These are phyloP conservation scores for Pichia cactophila DNA, from an alignment of 1,139 yeast species.

Conservation along the genomic window DNA sequence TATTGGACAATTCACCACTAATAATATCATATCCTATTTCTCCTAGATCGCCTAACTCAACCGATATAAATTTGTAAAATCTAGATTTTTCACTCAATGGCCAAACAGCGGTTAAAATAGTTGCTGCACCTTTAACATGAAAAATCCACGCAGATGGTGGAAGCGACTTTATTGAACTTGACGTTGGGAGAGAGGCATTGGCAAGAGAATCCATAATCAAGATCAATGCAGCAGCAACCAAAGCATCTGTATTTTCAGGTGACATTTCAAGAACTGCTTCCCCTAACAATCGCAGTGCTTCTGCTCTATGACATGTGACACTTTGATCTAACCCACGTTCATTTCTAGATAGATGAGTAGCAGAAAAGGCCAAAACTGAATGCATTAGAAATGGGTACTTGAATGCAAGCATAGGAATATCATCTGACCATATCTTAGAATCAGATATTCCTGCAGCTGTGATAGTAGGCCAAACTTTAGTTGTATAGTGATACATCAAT, in stretches of 20 bases:
- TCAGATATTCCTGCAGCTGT: conserved; percentile 89
- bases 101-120: conserved; percentile 90
- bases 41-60: conserved; percentile 74
- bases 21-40: conserved; percentile 58
- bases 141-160: conserved; percentile 96
- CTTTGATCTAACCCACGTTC: conserved; percentile 74
- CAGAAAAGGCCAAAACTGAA: conserved; percentile 80
- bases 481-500: conserved; percentile 80
- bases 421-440: conserved; percentile 78
- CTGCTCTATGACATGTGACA: conserved; percentile 81
- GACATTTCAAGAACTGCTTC: conserved; percentile 82
- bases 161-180: conserved; percentile 50
- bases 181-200: conserved; percentile 73
- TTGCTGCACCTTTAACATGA: conserved; percentile 95
- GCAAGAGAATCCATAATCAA: conserved; percentile 90
- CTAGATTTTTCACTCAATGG: conserved; percentile 75
- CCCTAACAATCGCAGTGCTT: conserved; percentile 69
- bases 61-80: conserved; percentile 69
- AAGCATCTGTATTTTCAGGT: conserved; percentile 80
- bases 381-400: conserved; percentile 89
- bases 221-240: conserved; percentile 85
- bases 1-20: conserved; percentile 26
- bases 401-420: conserved; percentile 83
- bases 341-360: conserved; percentile 78
- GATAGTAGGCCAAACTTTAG: conserved; percentile 77